Percentiles rank a stretch among this genome's conserved stretches.
Conservation (phyloP, 305 asterid genomes). For the Euphrasia arctica region DNA sequence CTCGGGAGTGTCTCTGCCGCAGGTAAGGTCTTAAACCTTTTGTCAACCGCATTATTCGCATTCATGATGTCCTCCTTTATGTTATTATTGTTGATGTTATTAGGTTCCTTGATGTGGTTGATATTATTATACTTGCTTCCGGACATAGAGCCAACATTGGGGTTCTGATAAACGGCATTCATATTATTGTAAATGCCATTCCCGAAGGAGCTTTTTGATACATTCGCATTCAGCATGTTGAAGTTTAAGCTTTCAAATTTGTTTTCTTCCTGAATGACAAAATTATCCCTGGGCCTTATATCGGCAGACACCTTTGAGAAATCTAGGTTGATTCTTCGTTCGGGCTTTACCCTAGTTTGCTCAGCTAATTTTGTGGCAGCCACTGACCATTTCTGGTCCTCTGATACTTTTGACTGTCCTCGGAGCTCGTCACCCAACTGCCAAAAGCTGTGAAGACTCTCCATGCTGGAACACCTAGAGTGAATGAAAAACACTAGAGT, state of each 20-base stretch:
- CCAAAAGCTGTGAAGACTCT: conserved; percentile 68
- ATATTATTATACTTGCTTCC: conserved; percentile 49
- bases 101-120: conserved; percentile 50
- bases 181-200: conserved; percentile 51
- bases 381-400: conserved; percentile 78
- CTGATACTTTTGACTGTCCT: conserved; percentile 73
- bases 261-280: conserved; percentile 61
- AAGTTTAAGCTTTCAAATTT: conserved; percentile 66
- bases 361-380: conserved; percentile 87
- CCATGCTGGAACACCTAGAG: conserved; percentile 51
- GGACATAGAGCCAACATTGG: conserved; percentile 33
- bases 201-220: conserved; percentile 40
- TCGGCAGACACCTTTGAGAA: conserved; percentile 63
- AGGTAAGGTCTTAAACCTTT: conserved; percentile 93
- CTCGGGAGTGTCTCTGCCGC: conserved; percentile 93
- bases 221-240: conserved; percentile 59
- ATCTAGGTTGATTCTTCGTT: conserved; percentile 70
- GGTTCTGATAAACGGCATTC: conserved; percentile 59
- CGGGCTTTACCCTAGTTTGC: conserved; percentile 72
- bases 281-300: conserved; percentile 53
- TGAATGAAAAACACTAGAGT: not conserved
- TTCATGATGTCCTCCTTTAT: conserved; percentile 46
- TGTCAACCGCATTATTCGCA: conserved; percentile 51
- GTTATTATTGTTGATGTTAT: conserved; percentile 31
- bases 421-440: conserved; percentile 91